These are phyloP conservation scores for Arabidopsis suecica DNA, from an alignment of 345 rosid genomes.

Conservation along the genomic window DNA sequence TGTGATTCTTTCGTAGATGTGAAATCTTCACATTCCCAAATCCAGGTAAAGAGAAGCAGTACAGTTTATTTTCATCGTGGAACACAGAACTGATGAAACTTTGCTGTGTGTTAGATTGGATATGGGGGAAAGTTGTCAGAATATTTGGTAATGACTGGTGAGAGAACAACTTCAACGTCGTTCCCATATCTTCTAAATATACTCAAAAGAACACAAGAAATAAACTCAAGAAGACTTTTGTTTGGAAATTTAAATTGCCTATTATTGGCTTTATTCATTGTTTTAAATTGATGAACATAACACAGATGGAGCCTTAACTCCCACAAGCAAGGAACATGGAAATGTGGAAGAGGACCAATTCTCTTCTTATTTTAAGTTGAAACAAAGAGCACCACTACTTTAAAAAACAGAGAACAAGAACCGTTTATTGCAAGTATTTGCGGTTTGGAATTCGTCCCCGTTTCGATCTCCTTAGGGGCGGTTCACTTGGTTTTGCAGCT, in stretches of 20 bases:
- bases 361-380: too few species aligned
- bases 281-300: background rate
- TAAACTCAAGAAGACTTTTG: too few species aligned
- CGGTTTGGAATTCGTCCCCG: background rate
- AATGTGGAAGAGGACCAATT: background rate
- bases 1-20: too few species aligned
- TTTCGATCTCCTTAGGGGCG: background rate
- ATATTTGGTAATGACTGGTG: background rate
- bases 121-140: too few species aligned
- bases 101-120: too few species aligned
- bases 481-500: background rate
- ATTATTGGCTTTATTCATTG: background rate
- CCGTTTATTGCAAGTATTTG: background rate
- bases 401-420: too few species aligned
- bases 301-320: background rate
- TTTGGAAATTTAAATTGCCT: background rate
- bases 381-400: too few species aligned
- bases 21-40: too few species aligned
- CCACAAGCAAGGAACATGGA: background rate
- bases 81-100: too few species aligned
- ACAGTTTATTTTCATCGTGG: too few species aligned
- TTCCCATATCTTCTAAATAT: conserved; percentile 1
- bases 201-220: too few species aligned
- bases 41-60: too few species aligned
- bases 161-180: conserved; percentile 9